Conservation (phyloP, 208 protist genomes). For the Wallacemonas collosoma region DNA sequence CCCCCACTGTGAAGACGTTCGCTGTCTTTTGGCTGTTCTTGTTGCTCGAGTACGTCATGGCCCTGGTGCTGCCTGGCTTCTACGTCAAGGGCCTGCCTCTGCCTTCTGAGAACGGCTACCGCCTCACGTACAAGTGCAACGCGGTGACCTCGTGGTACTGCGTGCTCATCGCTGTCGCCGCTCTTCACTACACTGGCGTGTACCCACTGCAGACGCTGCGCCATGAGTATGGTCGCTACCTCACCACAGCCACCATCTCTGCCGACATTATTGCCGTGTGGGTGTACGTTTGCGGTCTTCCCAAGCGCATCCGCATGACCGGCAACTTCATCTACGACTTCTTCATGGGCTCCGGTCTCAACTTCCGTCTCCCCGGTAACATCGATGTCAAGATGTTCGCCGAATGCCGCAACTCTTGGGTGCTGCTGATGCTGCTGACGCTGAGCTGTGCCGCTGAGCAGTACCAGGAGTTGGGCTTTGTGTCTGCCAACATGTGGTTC, state of each 20-base stretch:
- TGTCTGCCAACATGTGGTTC: conserved; percentile 90
- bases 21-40: conserved; percentile 69
- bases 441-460: conserved; percentile 87
- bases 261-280: conserved; percentile 77
- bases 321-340: conserved; percentile 94
- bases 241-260: conserved; percentile 79
- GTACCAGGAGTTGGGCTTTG: conserved; percentile 75
- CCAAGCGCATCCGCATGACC: conserved; percentile 79
- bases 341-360: conserved; percentile 94
- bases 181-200: conserved; percentile 68
- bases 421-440: conserved; percentile 94
- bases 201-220: conserved; percentile 70
- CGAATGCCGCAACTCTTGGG: conserved; percentile 94
- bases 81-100: conserved; percentile 84
- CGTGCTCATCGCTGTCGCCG: conserved; percentile 59
- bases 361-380: conserved; percentile 87
- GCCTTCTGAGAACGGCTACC: conserved; percentile 78
- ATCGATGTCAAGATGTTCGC: conserved; percentile 95
- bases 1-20: conserved; percentile 50
- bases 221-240: conserved; percentile 72
- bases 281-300: conserved; percentile 67
- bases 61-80: conserved; percentile 75
- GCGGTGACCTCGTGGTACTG: conserved; percentile 83
- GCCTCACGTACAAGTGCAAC: conserved; percentile 92
- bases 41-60: conserved; percentile 76